Conservation (phyloP, 73 alveolate genomes). For the Stentor coeruleus region DNA sequence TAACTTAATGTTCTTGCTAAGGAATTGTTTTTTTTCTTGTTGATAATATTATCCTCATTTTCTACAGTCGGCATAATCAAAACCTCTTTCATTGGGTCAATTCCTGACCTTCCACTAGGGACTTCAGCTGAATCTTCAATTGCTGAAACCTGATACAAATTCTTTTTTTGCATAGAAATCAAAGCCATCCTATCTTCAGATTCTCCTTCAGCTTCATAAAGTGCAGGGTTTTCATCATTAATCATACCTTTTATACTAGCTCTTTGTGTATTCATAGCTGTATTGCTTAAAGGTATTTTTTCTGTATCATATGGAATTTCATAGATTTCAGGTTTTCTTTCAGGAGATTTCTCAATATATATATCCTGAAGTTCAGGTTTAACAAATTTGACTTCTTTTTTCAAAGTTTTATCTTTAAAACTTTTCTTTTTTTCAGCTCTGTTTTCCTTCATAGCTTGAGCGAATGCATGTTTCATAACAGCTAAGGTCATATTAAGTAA, state of each 20-base stretch:
- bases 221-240: too few species aligned
- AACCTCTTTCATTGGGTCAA: too few species aligned
- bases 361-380: neutral
- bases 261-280: constrained; percentile 14
- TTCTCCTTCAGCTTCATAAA: too few species aligned
- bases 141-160: too few species aligned
- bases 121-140: too few species aligned
- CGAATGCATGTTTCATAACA: constrained; percentile 37
- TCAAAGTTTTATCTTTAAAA: too few species aligned
- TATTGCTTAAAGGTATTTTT: neutral
- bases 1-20: neutral
- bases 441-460: constrained; percentile 29
- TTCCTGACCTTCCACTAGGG: too few species aligned
- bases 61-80: neutral
- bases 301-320: neutral
- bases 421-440: neutral
- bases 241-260: neutral
- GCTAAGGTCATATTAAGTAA: constrained; percentile 83
- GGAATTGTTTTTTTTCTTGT: neutral
- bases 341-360: neutral
- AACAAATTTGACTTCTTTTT: too few species aligned
- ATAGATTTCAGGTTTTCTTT: neutral
- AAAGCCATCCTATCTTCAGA: too few species aligned
- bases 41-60: neutral
- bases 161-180: too few species aligned